Evolutionary conservation across 306 rosid species (phyloP), one percentile per base, ranked within the genome.

Genomic region (Gynostemma pentaphyllum): DNA sequence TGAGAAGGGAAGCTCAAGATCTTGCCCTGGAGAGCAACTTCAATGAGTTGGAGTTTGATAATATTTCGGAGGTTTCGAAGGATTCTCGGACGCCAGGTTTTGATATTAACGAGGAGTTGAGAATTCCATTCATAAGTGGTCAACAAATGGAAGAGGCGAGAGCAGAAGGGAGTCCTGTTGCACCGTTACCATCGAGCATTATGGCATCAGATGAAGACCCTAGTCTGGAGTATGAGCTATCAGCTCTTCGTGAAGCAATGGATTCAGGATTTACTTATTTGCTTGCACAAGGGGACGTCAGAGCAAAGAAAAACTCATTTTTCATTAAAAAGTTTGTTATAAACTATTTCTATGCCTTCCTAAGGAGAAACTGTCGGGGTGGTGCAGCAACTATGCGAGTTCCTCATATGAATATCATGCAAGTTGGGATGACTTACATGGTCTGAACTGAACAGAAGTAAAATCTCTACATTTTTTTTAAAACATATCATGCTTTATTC

Each of bases 251-350:
- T 32, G 99, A 92, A 77, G 99, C 95, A 60, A 86, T 64, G 36
- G 96, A 84, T 61, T 92, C 99, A 18, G 96, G 99, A 73, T 88
- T 81, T 78, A 88, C 96, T 16, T 92, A 92, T 59, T 74, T 92
- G 76, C 84, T 92, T 28, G 96, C 85, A n/a, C 99, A 88, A 22
- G 94, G 87, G 11, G 85, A 82, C 46, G 99, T 92, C 74, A 85
- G 77, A 68, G 99, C 99, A 52, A 92, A 84, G 81, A 92, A 92
- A 71, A 82, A 86, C 70, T 92, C 96, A 11, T 70, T 92, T 57
- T 92, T 92, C 75, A 11, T 88, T 7, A 92, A 92, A 86, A 92
- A 92, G 61, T 70, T 92, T 64, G 69, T 78, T 28, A 82, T 92
- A 70, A 92, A 92, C 78, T 92, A 92, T 79, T 86, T 86, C 70